Evolutionary conservation across 768 basidiomycete species (phyloP).

Genomic region (Kwoniella bestiolae): DNA sequence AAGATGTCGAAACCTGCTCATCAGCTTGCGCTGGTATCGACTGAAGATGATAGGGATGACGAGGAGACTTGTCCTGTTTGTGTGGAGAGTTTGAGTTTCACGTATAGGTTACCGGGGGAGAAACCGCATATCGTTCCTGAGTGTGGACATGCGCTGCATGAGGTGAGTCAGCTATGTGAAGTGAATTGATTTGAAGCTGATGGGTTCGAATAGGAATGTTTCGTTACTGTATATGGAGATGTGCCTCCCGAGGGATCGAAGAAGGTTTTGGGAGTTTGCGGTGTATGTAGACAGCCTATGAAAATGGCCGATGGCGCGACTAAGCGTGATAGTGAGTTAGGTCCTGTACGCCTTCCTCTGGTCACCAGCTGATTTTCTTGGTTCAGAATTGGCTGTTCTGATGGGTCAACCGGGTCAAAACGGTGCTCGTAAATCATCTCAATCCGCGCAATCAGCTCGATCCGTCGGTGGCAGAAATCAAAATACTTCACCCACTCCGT

Average conservation of each 20-base stretch:
- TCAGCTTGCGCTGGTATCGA: conserved; percentile 43
- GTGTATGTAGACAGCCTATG: conserved; percentile 96
- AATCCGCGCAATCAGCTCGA: conserved; percentile 42
- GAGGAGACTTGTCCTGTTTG: conserved; percentile 96
- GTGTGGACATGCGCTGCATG: conserved; percentile 97
- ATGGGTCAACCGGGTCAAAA: conserved; percentile 66
- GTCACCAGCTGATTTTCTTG: conserved; percentile 7
- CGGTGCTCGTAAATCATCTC: conserved; percentile 61
- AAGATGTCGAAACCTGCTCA: conserved; percentile 34
- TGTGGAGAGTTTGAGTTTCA: conserved; percentile 89
- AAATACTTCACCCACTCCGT: conserved; percentile 26
- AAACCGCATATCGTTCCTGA: conserved; percentile 97
- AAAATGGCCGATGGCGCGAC: conserved; percentile 75
- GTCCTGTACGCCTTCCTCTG: no score
- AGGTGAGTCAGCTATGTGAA: conserved; percentile 60
- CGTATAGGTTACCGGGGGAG: conserved; percentile 90
- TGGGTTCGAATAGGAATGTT: conserved; percentile 73
- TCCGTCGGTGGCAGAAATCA: conserved; percentile 26
- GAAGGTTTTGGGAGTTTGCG: conserved; percentile 85
- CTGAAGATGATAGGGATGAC: conserved; percentile 59
- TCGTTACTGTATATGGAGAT: conserved; percentile 93
- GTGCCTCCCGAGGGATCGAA: conserved; percentile 68
- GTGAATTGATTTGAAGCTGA: conserved; percentile 50
- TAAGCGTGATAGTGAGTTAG: conserved; percentile 79
- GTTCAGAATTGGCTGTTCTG: conserved; percentile 84